Evolutionary conservation across 257 asterid genomes (phyloP).

Genomic region (Euphrasia confusa): DNA sequence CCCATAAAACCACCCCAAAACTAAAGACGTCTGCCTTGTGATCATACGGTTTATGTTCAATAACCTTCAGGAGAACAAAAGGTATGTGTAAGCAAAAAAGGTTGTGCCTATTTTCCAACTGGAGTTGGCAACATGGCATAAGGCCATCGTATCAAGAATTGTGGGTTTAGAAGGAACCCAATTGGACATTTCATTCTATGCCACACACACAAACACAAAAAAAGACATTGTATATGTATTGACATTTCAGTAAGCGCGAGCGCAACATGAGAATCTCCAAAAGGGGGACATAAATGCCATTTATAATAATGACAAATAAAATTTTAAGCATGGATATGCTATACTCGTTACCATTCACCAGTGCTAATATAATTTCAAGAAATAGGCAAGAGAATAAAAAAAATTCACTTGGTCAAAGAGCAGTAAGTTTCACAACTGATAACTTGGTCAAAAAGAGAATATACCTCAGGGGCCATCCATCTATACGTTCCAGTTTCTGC

Average conservation of each 20-base stretch:
- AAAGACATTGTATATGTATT: background rate
- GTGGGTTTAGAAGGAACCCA: background rate
- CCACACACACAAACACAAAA: background rate
- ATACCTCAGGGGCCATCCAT: slow-evolving; percentile 99
- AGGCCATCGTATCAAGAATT: slow-evolving; percentile 6
- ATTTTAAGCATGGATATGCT: background rate
- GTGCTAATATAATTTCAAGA: background rate
- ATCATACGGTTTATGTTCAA: slow-evolving; percentile 92
- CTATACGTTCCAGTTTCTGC: slow-evolving; percentile 99
- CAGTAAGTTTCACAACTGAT: background rate
- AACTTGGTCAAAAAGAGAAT: slow-evolving; percentile 3
- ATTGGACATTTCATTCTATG: background rate
- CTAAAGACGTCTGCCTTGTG: slow-evolving; percentile 96
- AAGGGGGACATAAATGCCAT: too few relatives aligned
- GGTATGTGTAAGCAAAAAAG: slow-evolving; percentile 24
- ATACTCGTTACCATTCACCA: too few relatives aligned
- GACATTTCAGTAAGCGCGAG: background rate
- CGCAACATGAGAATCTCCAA: background rate
- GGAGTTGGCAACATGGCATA: slow-evolving; percentile 19
- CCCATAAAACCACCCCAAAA: slow-evolving; percentile 93
- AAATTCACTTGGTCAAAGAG: background rate
- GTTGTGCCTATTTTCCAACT: slow-evolving; percentile 6
- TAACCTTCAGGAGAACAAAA: slow-evolving; percentile 58
- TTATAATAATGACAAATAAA: slow-evolving; percentile 4
- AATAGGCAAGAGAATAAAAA: background rate